phyloP scores from a whole-genome alignment of 768 basidiomycete species.

The Inosperma sp. region DNA sequence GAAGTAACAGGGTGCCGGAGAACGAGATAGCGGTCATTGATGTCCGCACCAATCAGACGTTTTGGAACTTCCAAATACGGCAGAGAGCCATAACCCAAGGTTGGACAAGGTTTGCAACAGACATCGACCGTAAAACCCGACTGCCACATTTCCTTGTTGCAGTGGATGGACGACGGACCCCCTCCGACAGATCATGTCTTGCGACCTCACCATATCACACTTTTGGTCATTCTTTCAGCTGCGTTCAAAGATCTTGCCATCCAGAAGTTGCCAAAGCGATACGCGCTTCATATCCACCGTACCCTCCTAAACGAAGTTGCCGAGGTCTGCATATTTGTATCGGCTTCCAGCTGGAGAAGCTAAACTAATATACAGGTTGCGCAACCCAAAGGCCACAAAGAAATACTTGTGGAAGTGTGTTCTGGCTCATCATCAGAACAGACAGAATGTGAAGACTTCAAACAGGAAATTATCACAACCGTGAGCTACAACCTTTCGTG shows the following conservation, averaged over 20 bases:
- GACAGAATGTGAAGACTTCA: constrained; percentile 39
- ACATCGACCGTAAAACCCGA: too few relatives aligned
- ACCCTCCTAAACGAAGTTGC: constrained; percentile 65
- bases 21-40: not conserved
- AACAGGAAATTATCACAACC: constrained; percentile 41
- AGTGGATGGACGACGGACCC: constrained; percentile 43
- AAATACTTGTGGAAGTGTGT: constrained; percentile 44
- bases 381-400: constrained; percentile 51
- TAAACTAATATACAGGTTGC: constrained; percentile 44
- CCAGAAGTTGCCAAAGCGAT: constrained; percentile 50
- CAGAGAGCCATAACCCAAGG: not conserved
- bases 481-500: constrained; percentile 24
- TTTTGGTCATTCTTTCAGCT: constrained; percentile 59
- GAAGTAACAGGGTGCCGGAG: too few relatives aligned
- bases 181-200: constrained; percentile 65
- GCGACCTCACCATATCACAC: constrained; percentile 70
- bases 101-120: too few relatives aligned
- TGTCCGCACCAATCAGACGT: not conserved
- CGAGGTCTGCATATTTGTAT: constrained; percentile 45
- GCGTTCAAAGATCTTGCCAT: constrained; percentile 57
- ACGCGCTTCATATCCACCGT: constrained; percentile 60
- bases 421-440: constrained; percentile 43
- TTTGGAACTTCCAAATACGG: not conserved
- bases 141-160: not conserved
- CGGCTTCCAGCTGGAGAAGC: constrained; percentile 1